Percentiles rank a stretch among this genome's conserved stretches.
Conservation (phyloP, 169 alveolate species). For the Amoebophrya sp. region DNA sequence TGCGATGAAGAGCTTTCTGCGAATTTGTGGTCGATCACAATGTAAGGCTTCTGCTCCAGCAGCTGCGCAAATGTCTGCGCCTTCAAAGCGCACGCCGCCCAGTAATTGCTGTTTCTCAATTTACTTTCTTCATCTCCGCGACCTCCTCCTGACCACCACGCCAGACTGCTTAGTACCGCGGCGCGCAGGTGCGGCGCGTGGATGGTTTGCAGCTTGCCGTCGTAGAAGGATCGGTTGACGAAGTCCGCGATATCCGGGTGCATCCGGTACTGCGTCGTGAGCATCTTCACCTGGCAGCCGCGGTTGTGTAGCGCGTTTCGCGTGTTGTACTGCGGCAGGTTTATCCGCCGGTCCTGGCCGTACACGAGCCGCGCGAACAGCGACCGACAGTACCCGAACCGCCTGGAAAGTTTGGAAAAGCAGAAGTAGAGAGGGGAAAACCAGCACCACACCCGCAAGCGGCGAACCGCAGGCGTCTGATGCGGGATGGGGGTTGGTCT, state of each 20-base stretch:
- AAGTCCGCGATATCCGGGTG: conserved; percentile 77
- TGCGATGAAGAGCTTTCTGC: not conserved
- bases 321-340: no score
- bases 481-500: no score
- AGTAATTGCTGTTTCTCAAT: not conserved
- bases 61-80: not conserved
- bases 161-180: not conserved
- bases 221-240: conserved; percentile 70
- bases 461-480: no score
- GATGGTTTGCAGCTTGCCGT: conserved; percentile 43
- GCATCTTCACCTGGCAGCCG: conserved; percentile 50
- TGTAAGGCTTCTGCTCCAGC: no score
- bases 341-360: no score
- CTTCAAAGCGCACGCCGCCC: not conserved
- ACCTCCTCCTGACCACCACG: not conserved
- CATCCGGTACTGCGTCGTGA: conserved; percentile 85
- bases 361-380: no score
- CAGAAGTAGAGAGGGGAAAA: no score
- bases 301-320: no score
- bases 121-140: not conserved
- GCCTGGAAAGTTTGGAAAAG: no score
- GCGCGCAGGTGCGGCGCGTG: not conserved
- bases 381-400: no score
- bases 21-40: no score
- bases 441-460: no score